Conservation (phyloP, 2,329 filamentous ascomycete species). For the Fusarium chlamydosporum region DNA sequence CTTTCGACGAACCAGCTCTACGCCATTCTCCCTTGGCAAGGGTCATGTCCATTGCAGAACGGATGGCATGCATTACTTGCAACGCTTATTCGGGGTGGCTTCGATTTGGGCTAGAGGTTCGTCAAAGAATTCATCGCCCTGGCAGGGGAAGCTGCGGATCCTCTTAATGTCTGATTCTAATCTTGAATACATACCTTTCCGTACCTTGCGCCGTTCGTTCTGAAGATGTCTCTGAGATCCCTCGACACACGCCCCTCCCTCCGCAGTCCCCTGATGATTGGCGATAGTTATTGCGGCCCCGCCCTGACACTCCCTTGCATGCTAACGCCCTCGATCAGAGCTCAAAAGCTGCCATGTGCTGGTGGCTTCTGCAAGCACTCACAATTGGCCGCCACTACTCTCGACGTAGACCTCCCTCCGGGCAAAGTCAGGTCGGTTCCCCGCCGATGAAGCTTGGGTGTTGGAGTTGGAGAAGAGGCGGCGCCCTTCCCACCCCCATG, state of each 20-base stretch:
- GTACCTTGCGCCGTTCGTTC: constrained; percentile 49
- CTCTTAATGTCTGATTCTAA: constrained; percentile 57
- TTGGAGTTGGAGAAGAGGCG: constrained; percentile 19
- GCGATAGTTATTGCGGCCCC: constrained; percentile 48
- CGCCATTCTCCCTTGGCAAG: constrained; percentile 50
- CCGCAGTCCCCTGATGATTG: constrained; percentile 47
- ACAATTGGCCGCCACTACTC: constrained; percentile 52
- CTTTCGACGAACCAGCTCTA: constrained; percentile 21
- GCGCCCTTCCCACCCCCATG: constrained; percentile 49
- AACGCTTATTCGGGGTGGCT: constrained; percentile 39
- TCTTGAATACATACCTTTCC: constrained; percentile 58
- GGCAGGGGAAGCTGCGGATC: constrained; percentile 46
- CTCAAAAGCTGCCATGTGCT: constrained; percentile 56
- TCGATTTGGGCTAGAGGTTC: constrained; percentile 42
- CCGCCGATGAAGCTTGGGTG: constrained; percentile 39
- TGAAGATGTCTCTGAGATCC: constrained; percentile 43
- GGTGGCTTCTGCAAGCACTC: constrained; percentile 46
- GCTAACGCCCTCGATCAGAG: constrained; percentile 55
- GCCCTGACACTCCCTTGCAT: constrained; percentile 56
- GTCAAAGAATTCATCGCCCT: constrained; percentile 51
- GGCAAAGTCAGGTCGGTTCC: constrained; percentile 50
- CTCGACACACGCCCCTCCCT: constrained; percentile 45
- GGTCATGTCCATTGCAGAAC: constrained; percentile 39
- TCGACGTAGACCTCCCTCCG: constrained; percentile 49
- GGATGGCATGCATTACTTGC: constrained; percentile 39